A percentile compares a stretch with the other conserved stretches of the same genome.
These are phyloP conservation scores for Lasiodiplodia theobromae DNA, from an alignment of 2,329 filamentous ascomycete species.

Conservation along the genomic window DNA sequence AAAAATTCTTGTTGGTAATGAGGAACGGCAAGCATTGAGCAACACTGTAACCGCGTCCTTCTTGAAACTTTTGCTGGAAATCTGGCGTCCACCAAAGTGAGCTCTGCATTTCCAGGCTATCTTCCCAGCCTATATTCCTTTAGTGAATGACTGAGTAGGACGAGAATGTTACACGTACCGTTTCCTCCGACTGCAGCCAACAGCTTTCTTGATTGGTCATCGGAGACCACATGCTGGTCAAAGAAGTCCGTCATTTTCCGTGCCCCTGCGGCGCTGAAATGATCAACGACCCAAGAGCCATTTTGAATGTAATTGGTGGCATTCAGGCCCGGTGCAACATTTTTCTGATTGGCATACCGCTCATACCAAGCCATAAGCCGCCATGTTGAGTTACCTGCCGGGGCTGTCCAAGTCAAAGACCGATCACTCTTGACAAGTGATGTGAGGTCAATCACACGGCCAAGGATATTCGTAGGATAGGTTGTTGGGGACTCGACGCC, in stretches of 20 bases:
- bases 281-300: conserved; percentile 44
- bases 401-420: conserved; percentile 33
- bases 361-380: conserved; percentile 36
- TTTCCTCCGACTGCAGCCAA: conserved; percentile 40
- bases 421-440: conserved; percentile 27
- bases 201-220: conserved; percentile 31
- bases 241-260: conserved; percentile 41
- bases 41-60: conserved; percentile 39
- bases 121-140: conserved; percentile 40
- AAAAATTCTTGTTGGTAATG: conserved; percentile 33
- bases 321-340: conserved; percentile 31
- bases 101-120: conserved; percentile 42
- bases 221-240: conserved; percentile 41
- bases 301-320: conserved; percentile 41
- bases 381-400: conserved; percentile 31
- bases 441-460: conserved; percentile 33
- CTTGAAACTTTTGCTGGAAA: conserved; percentile 36
- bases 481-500: not conserved
- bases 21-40: conserved; percentile 43
- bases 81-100: conserved; percentile 38
- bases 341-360: conserved; percentile 34
- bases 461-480: not conserved
- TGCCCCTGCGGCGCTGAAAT: conserved; percentile 38
- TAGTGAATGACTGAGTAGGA: not conserved
- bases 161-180: conserved; percentile 29